Conservation (phyloP, 2,329 filamentous ascomycete genomes). For the Sclerotinia borealis region DNA sequence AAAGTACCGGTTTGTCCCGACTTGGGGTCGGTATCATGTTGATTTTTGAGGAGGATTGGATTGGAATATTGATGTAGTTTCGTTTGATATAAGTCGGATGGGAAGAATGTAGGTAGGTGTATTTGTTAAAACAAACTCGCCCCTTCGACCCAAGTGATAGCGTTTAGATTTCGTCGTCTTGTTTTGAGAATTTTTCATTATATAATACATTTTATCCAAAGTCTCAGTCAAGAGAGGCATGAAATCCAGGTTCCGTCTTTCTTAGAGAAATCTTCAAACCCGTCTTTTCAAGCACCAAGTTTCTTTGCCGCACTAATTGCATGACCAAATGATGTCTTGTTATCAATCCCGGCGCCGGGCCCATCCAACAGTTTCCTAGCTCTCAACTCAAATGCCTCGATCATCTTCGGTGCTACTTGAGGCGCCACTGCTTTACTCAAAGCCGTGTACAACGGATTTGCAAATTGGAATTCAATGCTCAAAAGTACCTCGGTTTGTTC, state of each 20-base stretch:
- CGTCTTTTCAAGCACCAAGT: background rate
- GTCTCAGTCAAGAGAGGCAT: too few relatives aligned
- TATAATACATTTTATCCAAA: background rate
- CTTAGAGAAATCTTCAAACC: too few relatives aligned
- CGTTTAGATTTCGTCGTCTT: background rate
- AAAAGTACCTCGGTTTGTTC: slow-evolving; percentile 68
- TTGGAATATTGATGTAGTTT: background rate
- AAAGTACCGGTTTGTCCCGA: too few relatives aligned
- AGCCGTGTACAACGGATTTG: slow-evolving; percentile 80
- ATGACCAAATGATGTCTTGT: slow-evolving; percentile 3
- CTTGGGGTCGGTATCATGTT: too few relatives aligned
- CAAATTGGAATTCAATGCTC: slow-evolving; percentile 74
- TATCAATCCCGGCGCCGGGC: slow-evolving; percentile 15
- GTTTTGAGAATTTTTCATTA: background rate
- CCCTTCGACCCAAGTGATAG: background rate
- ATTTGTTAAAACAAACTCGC: background rate
- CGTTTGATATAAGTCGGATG: background rate
- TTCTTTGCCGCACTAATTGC: slow-evolving; percentile 11
- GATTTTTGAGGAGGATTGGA: too few relatives aligned
- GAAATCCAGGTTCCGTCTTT: background rate
- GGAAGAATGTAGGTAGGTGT: too few relatives aligned
- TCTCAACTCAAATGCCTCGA: slow-evolving; percentile 84
- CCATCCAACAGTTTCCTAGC: slow-evolving; percentile 53
- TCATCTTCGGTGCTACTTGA: slow-evolving; percentile 81
- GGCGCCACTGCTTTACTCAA: slow-evolving; percentile 77